Base-by-base conservation (phyloP, 2,329 filamentous ascomycete species). In the Claviceps sp. region DNA sequence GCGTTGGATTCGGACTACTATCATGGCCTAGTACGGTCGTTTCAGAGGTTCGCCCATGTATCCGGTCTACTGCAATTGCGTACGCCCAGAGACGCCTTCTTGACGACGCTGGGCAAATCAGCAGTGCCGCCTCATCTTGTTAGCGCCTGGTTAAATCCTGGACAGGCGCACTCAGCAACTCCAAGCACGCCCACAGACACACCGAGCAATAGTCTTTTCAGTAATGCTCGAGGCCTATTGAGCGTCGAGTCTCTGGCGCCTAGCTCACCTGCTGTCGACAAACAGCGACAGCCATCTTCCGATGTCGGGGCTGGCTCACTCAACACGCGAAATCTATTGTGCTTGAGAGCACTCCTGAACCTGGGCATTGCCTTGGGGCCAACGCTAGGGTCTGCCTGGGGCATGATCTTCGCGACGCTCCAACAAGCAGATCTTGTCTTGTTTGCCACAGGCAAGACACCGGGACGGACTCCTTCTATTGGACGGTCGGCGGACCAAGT, bases 1-100 rank as follows among this genome's bases (percentile, higher is more conserved):
- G 83, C 91, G 0, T 73, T 98, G 4, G 93, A 98, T 64, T 85
- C 88, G 1, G 89, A 96, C 50, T 96, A 93, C 60, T 98, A 97
- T 61, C 90, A 96, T 58, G 82, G 85, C 10, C 73, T 98, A 1
- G 91, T 98, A 24, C 81, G 93, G 58, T 87, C 91, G 0, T 95
- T 97, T 59, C 93, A 98, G 61, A 89, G 94, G 57, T 87, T 98
- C 61, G 87, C 93, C 1, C 94, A 98, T 64, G 91, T 97, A 2
- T 89, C 93, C 41, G 94, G 93, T 5, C 73, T 98, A 47, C 70
- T 98, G 8, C 82, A 90, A 56, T 77, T 97, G 10, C 73, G 78
- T 13, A 96, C 91, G 0, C 90, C 93, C 0, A 78, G 93, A 57
- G 93, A 98, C 73, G 93, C 93, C 0, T 94, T 98, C 61, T 73